These are phyloP conservation scores for Microsporum audouinii DNA, from an alignment of 2,329 filamentous ascomycete species.

Conservation along the genomic window DNA sequence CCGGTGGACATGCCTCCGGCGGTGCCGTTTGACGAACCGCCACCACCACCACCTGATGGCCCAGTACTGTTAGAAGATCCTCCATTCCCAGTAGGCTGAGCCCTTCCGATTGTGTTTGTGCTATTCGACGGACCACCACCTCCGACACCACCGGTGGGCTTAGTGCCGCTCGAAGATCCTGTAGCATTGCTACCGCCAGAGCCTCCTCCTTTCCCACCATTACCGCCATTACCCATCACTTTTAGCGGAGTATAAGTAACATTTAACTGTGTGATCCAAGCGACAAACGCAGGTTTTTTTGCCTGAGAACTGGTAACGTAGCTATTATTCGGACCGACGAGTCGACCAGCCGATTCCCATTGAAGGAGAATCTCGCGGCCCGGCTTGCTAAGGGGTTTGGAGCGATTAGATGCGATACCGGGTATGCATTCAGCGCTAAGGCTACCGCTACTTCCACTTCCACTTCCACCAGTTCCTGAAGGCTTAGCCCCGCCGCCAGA, in stretches of 20 bases:
- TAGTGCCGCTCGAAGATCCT: not conserved
- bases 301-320: conserved; percentile 57
- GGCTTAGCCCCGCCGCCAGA: not conserved
- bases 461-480: not conserved
- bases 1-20: not conserved
- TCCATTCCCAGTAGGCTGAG: not conserved
- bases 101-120: not conserved
- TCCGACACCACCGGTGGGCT: not conserved
- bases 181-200: not conserved
- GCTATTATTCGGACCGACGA: conserved; percentile 68
- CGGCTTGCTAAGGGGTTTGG: conserved; percentile 59
- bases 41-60: not conserved
- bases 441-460: not conserved
- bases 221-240: conserved; percentile 40
- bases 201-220: conserved; percentile 22
- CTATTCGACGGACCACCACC: not conserved
- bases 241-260: conserved; percentile 55
- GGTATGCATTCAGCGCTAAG: conserved; percentile 43
- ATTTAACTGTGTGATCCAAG: conserved; percentile 68
- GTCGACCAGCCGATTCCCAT: conserved; percentile 60
- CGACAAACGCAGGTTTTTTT: conserved; percentile 52
- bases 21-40: not conserved
- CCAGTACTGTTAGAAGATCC: not conserved
- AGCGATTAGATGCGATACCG: conserved; percentile 57
- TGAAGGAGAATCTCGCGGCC: conserved; percentile 58